Percentiles rank a stretch among this genome's conserved stretches.
Evolutionary conservation across 2,329 filamentous ascomycete species (phyloP).

Genomic region (Fusarium bactridioides): DNA sequence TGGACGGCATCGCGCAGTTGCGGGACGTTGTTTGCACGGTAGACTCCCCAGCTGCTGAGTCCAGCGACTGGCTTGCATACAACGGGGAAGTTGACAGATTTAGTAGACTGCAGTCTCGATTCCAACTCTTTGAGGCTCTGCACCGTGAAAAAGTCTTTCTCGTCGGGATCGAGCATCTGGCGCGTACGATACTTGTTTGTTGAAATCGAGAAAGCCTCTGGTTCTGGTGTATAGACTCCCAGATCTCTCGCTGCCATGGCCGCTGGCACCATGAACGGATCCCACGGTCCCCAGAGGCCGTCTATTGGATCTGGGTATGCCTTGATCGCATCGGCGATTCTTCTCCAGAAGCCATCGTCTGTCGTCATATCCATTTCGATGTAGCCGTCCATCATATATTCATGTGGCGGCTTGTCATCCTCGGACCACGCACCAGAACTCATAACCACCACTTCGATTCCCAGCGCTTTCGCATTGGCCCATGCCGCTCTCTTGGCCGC

Average conservation of each 20-base stretch:
- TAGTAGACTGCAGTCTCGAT: background rate
- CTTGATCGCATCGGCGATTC: background rate
- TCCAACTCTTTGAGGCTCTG: background rate
- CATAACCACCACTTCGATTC: background rate
- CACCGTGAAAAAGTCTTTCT: background rate
- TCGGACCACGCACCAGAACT: background rate
- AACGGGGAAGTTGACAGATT: background rate
- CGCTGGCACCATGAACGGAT: background rate
- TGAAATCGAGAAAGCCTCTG: background rate
- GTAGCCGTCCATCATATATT: background rate
- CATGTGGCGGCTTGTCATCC: background rate
- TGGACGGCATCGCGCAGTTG: background rate
- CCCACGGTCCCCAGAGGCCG: background rate
- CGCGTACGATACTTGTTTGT: background rate
- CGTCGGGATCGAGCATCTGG: background rate
- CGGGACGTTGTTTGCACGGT: background rate
- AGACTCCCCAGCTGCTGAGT: background rate
- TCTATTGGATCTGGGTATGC: background rate
- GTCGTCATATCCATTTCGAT: background rate
- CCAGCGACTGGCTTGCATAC: background rate
- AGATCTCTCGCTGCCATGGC: background rate
- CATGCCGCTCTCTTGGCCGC: background rate
- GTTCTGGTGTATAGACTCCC: background rate
- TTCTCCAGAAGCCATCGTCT: background rate
- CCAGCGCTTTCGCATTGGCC: background rate